Conservation (phyloP, 2,329 filamentous ascomycete genomes). For the Pyrenophora graminea region DNA sequence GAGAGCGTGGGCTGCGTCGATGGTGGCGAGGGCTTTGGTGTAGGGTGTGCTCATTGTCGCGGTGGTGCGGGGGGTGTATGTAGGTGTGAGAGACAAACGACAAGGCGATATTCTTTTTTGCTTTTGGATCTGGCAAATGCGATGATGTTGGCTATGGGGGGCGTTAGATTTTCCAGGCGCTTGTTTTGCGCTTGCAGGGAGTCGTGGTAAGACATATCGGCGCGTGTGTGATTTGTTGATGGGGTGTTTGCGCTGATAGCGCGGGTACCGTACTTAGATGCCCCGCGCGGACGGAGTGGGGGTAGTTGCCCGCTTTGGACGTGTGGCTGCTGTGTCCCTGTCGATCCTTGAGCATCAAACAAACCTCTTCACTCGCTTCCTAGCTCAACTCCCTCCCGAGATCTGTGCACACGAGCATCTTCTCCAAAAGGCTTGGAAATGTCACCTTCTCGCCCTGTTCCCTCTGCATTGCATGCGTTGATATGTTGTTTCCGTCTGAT, state of each 20-base stretch:
- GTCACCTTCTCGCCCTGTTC: neutral
- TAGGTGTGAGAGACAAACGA: too few species aligned
- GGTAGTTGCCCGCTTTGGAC: neutral
- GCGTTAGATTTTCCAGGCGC: neutral
- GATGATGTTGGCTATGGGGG: neutral
- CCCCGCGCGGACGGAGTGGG: slow-evolving; percentile 25
- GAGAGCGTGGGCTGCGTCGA: slow-evolving; percentile 72
- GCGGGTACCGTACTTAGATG: slow-evolving; percentile 8
- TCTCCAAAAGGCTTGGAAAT: too few species aligned
- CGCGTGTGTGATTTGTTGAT: slow-evolving; percentile 13
- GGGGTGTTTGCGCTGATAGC: slow-evolving; percentile 11
- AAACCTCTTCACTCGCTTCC: neutral
- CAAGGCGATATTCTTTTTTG: too few species aligned
- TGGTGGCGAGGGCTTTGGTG: slow-evolving; percentile 62
- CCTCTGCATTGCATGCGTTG: neutral
- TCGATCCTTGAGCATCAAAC: slow-evolving; percentile 1
- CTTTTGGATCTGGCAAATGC: too few species aligned
- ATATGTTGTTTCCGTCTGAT: neutral
- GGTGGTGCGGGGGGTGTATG: neutral
- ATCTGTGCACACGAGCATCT: neutral
- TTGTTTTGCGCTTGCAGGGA: neutral
- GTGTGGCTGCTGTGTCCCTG: neutral
- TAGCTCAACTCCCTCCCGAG: neutral
- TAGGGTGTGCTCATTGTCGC: slow-evolving; percentile 31
- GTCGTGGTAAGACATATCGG: slow-evolving; percentile 17